Evolutionary conservation across 352 stramenopile genomes (phyloP), one percentile per base, ranked within the genome.

Genomic region (Pythium sp.): DNA sequence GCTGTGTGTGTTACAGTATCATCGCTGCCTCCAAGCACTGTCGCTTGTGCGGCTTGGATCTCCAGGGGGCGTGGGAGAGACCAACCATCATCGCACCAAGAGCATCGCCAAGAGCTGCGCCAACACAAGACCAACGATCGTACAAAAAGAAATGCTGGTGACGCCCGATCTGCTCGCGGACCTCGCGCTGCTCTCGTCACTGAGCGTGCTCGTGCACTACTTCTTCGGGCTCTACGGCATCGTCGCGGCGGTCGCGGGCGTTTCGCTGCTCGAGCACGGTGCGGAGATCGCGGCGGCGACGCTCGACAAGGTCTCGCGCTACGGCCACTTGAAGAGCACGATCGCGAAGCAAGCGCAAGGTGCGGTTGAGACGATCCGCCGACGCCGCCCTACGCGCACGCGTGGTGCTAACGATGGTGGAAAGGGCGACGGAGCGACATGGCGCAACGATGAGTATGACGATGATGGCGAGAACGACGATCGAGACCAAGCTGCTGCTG

Each of bases 171-270:
- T 80, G 73, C 80, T 90, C 58, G 64, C 68, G 49, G 85, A 93
- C 61, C 58, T 93, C 22, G 82, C 85, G 57, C 70, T 87, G 24
- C 69, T 93, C 15, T 78, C 83, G 9, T 68, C 72, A 49, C 67
- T 87, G 30, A 87, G 74, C 58, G 83, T 83, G 34, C 74, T 86
- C n/a, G 77, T 91, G 41, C 85, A 92, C 71, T 91, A 86, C 67
- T 75, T 86, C 5, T 63, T 91, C 36, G 85, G 85, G 1, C 43
- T 91, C 9, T 80, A 81, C 62, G 83, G 83, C 1, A 64, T 91
- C 24, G 46, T 80, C 5, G 75, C 68, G 15, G 77, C 71, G 28
- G 69, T 91, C 9, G 60, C 78, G 69, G 55, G 81, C 22, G 72
- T 82, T 32, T 68, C 72, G 22, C 26, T 75, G 12, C 38, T 86